phyloP scores from a whole-genome alignment of 192 early-diverging fungal genomes.

The Funneliformis geosporum region DNA sequence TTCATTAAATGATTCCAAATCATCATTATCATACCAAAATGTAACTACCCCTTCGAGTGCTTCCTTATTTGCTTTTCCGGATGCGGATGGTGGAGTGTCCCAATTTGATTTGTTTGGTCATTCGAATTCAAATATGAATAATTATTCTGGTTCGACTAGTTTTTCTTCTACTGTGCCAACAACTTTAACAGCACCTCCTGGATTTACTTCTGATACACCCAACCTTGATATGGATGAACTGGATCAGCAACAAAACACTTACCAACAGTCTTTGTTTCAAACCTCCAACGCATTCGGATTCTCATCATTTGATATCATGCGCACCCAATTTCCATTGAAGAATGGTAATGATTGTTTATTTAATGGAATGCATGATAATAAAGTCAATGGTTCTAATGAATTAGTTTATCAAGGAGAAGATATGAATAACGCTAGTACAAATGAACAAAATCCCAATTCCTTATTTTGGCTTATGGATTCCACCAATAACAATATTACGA shows the following conservation, averaged over 20 bases:
- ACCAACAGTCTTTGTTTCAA: conserved; percentile 7
- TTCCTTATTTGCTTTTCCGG: conserved; percentile 25
- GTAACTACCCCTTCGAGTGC: background rate
- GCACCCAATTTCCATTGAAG: background rate
- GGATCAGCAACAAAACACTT: background rate
- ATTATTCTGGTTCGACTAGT: background rate
- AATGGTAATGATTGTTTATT: background rate
- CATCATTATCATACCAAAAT: background rate
- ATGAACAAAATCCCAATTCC: background rate
- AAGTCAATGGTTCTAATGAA: background rate
- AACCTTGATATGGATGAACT: background rate
- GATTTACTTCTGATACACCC: conserved; percentile 9
- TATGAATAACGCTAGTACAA: background rate
- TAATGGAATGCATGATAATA: background rate
- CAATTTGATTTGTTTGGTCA: conserved; percentile 11
- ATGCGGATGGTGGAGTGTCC: background rate
- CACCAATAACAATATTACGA: background rate
- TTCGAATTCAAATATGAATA: background rate
- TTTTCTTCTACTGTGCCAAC: background rate
- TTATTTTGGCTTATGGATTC: background rate
- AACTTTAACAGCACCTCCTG: conserved; percentile 9
- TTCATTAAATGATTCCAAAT: background rate
- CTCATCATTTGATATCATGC: conserved; percentile 15
- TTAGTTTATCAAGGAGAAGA: background rate
- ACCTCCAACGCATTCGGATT: conserved; percentile 18